Base-by-base conservation (phyloP, 2,329 filamentous ascomycete species). In the Mycosphaerella arachidis region DNA sequence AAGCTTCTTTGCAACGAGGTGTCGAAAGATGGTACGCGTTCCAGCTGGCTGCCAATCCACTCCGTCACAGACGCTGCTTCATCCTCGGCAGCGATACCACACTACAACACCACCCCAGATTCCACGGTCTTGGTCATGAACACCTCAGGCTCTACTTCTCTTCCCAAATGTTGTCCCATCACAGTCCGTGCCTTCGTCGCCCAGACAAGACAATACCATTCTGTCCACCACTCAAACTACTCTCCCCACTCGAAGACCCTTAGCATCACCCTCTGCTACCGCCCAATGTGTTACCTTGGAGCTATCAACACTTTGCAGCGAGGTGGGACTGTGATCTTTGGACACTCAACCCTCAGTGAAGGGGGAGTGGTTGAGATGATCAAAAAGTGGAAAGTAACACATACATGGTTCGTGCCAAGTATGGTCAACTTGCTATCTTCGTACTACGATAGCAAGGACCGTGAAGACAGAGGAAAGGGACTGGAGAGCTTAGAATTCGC, bases 391-490 rank as follows among this genome's bases (percentile, higher is more conserved):
- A 43, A 40, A 2, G 29, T 31, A 10, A 54, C 52, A 10, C 30
- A 54, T 43, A 27, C 52, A 9, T 54, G 52, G 52, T 40, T 54
- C 33, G 18, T 54, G 52, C 52, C 52, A 13, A 27, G n/a, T 12
- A 54, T 54, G 52, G 27, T 54, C 18, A 54, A 54, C 20, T 18
- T 54, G n/a, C 18, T 54, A 6, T 16, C 40, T 43, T 9, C 40
- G 13, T 18, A 43, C 18, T 18, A n/a, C n/a, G 12, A 43, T 8
- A 16, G n/a, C 3, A 27, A 54, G 12, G 31, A 53, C 29, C 5
- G 18, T 12, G 4, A 40, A 20, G 3, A 4, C 10, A 24, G 16
- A 13, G 40, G 24, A 1, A 13, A 43, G n/a, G 16, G 40, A n/a
- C 6, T 43, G 13, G 52, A 54, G 3, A 54, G 30, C n/a, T 18